Conservation (phyloP, 139 green algal species). For the Pedinophyceae sp. region DNA sequence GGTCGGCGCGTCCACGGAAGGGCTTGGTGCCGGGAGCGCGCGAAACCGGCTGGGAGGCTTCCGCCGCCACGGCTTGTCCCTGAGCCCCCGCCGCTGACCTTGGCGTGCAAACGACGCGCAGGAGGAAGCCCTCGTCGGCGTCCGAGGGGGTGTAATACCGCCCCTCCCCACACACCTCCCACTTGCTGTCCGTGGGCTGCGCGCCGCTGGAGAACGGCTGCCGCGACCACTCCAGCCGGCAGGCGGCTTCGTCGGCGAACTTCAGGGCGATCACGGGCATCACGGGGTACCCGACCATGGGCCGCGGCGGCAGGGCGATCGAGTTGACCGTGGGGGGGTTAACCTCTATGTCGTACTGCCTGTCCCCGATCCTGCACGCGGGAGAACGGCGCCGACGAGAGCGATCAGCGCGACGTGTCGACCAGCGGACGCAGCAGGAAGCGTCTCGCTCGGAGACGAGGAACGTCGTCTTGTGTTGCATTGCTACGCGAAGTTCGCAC, state of each 20-base stretch:
- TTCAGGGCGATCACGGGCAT: conserved; percentile 11
- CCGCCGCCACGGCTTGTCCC: not conserved
- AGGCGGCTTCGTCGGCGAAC: conserved; percentile 28
- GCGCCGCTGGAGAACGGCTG: not conserved
- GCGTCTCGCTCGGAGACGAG: too few relatives aligned
- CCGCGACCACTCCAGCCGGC: conserved; percentile 25
- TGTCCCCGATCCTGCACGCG: too few relatives aligned
- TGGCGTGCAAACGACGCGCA: conserved; percentile 47
- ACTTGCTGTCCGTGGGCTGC: conserved; percentile 12
- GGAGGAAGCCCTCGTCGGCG: conserved; percentile 31
- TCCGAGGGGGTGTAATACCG: conserved; percentile 32
- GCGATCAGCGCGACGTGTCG: too few relatives aligned
- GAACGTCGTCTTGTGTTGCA: too few relatives aligned
- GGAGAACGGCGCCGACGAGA: too few relatives aligned
- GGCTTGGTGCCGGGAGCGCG: not conserved
- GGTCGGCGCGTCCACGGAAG: not conserved
- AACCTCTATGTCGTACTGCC: too few relatives aligned
- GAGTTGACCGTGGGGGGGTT: too few relatives aligned
- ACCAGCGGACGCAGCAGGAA: too few relatives aligned
- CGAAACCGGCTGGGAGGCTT: not conserved
- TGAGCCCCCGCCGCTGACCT: too few relatives aligned
- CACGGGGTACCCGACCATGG: conserved; percentile 35
- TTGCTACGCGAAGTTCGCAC: too few relatives aligned
- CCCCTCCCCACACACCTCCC: conserved; percentile 13
- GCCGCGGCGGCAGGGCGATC: conserved; percentile 5